Evolutionary conservation across 2,329 filamentous ascomycete species (phyloP), one percentile per base, ranked within the genome.

Genomic region (Endocalyx cinctus): DNA sequence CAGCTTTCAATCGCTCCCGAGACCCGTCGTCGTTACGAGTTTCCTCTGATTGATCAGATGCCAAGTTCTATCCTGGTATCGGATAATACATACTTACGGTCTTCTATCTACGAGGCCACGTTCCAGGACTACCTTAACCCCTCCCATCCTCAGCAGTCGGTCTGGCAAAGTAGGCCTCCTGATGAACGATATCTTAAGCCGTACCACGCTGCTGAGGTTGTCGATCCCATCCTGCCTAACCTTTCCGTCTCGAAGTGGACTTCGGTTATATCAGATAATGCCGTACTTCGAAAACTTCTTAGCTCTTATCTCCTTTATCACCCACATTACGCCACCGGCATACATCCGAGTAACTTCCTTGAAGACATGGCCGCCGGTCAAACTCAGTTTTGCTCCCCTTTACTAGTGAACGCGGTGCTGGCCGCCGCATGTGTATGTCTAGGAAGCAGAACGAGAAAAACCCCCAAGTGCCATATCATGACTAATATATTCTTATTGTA

Each of bases 321-420:
- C 22, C 62, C 63, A 20, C 53, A 56, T 3, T 62, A 53, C 41
- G 53, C 54, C 1, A 45, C 57, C 0, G 46, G 47, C 0, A 61
- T 66, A 17, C 60, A 67, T 3, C 65, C 63, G 37, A 59, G 63
- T 17, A 46, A 46, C 1, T 64, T 67, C 18, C 36, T 66, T 0
- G 46, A 63, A n/a, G 63, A 66, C 17, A 57, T 67, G 57, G 47
- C 42, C 10, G 38, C 45, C 0, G 45, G 46, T 1, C 40, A 43
- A 1, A 31, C 37, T 0, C 49, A 57, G 11, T 65, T 62, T 42
- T 67, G 64, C 38, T 66, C 64, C 0, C 33, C 52, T 6, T 45
- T 67, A 1, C 51, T 67, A 4, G 60, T 65, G 30, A 67, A 66
- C 22, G 41, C 52, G 2, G 25, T 60, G 10, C 51, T 67, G 22